Evolutionary conservation across 768 basidiomycete genomes (phyloP).

Genomic region (Leccinum boreale): DNA sequence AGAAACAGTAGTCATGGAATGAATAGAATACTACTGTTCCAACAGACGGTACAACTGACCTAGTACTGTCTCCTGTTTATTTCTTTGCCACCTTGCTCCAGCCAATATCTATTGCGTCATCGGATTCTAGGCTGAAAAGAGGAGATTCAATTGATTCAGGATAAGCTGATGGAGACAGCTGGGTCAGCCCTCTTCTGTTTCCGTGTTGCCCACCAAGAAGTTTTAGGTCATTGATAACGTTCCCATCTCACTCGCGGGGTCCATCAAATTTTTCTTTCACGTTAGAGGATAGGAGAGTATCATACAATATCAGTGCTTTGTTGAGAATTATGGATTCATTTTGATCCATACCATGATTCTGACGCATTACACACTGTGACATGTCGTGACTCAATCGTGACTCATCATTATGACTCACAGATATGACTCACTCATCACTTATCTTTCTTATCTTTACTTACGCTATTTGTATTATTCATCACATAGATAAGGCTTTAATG

Average conservation of each 20-base stretch:
- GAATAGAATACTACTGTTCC: no score
- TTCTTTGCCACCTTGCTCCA: constrained; percentile 48
- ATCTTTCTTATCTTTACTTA: no score
- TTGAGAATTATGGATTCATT: no score
- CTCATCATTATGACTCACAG: no score
- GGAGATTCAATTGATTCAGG: constrained; percentile 58
- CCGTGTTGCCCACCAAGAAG: constrained; percentile 47
- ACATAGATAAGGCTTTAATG: no score
- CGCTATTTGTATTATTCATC: no score
- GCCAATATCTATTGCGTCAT: constrained; percentile 31
- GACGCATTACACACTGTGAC: no score
- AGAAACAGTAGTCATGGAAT: no score
- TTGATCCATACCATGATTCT: no score
- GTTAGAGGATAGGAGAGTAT: constrained; percentile 6
- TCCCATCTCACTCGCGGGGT: constrained; percentile 6
- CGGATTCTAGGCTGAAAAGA: constrained; percentile 18
- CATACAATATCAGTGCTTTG: constrained; percentile 12
- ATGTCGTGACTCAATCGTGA: no score
- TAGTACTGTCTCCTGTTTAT: constrained; percentile 59
- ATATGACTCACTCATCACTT: no score
- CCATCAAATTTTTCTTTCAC: constrained; percentile 8
- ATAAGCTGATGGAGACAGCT: constrained; percentile 42
- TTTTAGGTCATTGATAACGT: constrained; percentile 43
- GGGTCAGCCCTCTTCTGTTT: constrained; percentile 45
- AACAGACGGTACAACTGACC: constrained; percentile 13